Evolutionary conservation across 1,284 basidiomycete genomes (phyloP).

Genomic region (Cystobasidium slooffiae): DNA sequence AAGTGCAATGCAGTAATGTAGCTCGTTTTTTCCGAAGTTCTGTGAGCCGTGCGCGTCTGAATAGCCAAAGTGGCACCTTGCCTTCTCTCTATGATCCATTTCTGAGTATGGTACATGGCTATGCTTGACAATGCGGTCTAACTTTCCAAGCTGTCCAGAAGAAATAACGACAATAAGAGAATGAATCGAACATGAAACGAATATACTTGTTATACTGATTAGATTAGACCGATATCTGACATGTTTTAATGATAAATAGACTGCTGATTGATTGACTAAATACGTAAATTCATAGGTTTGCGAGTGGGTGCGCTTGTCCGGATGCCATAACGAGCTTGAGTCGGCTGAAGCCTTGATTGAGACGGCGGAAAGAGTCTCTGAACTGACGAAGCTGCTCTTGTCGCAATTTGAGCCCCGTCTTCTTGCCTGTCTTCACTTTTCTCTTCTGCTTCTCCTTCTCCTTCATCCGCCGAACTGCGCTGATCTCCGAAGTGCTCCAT

Average conservation of each 20-base stretch:
- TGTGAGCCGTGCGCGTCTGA: background rate
- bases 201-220: too few relatives aligned
- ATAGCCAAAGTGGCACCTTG: too few relatives aligned
- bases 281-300: constrained; percentile 3
- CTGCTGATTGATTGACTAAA: background rate
- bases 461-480: background rate
- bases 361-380: too few relatives aligned
- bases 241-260: too few relatives aligned
- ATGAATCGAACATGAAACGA: background rate
- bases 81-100: too few relatives aligned
- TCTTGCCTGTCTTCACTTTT: too few relatives aligned
- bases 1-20: constrained; percentile 9
- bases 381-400: too few relatives aligned
- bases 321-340: background rate
- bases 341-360: background rate
- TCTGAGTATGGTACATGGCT: too few relatives aligned
- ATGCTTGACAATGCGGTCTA: too few relatives aligned
- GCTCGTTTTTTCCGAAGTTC: background rate
- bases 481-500: constrained; percentile 2
- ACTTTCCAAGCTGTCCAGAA: background rate
- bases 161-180: background rate
- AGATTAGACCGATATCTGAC: too few relatives aligned
- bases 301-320: constrained; percentile 7
- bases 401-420: too few relatives aligned
- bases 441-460: background rate